These are phyloP conservation scores for Serendipita sp. DNA, from an alignment of 768 basidiomycete species.

Conservation along the genomic window DNA sequence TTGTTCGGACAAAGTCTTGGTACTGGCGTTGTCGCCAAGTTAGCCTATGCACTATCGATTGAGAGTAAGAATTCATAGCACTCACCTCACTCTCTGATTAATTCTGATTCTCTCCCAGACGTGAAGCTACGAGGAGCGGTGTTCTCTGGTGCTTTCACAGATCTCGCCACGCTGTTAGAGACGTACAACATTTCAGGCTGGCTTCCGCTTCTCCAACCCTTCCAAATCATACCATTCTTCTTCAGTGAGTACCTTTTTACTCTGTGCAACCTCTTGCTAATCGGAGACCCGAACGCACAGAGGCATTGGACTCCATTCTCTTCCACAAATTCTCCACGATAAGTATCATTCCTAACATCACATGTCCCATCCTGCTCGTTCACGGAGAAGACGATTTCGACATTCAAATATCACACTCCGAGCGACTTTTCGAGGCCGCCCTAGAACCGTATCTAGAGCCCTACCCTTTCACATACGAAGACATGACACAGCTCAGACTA, in stretches of 20 bases:
- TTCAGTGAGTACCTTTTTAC: slow-evolving; percentile 34
- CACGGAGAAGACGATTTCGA: slow-evolving; percentile 65
- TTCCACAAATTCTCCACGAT: slow-evolving; percentile 49
- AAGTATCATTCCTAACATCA: slow-evolving; percentile 43
- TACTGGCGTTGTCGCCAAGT: slow-evolving; percentile 49
- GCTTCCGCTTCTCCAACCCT: slow-evolving; percentile 56
- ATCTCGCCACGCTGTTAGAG: slow-evolving; percentile 42
- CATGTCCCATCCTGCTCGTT: slow-evolving; percentile 50
- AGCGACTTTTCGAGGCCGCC: slow-evolving; percentile 49
- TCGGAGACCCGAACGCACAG: slow-evolving; percentile 20
- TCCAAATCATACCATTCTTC: slow-evolving; percentile 45
- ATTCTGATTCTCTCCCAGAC: slow-evolving; percentile 5
- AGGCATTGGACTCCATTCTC: slow-evolving; percentile 37
- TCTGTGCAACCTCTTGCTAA: slow-evolving; percentile 7
- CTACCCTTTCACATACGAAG: slow-evolving; percentile 25
- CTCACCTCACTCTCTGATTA: no score
- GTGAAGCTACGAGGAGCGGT: slow-evolving; percentile 30
- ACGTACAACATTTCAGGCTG: slow-evolving; percentile 51
- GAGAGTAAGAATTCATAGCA: slow-evolving; percentile 28
- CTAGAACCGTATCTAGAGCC: slow-evolving; percentile 47
- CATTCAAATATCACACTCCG: slow-evolving; percentile 56
- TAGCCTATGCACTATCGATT: slow-evolving; percentile 25
- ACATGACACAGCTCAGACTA: slow-evolving; percentile 23
- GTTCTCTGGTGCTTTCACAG: slow-evolving; percentile 42
- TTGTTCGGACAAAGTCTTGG: slow-evolving; percentile 82